phyloP scores from a whole-genome alignment of 352 stramenopile genomes.

The Pythium coloratum region DNA sequence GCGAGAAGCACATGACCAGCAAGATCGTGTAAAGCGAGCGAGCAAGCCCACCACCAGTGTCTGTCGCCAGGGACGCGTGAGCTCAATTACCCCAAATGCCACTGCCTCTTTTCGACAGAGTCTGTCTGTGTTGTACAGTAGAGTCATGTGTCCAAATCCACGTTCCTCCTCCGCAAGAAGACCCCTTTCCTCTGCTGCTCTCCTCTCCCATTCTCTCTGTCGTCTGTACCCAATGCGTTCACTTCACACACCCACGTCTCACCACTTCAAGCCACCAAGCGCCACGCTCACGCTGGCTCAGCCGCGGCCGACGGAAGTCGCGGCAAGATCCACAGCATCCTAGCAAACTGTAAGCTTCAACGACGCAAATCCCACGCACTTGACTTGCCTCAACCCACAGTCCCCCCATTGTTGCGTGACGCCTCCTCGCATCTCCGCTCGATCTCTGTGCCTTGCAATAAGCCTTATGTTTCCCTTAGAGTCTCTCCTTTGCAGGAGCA shows the following conservation, averaged over 20 bases:
- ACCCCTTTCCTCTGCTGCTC: too few relatives aligned
- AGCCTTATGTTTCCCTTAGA: too few relatives aligned
- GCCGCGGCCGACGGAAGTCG: not conserved
- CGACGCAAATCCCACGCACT: not conserved
- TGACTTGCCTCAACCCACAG: not conserved
- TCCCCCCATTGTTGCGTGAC: not conserved
- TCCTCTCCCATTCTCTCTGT: not conserved
- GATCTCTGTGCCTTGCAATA: not conserved
- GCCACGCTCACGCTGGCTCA: not conserved
- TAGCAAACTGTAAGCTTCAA: not conserved
- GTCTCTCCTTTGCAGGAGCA: not conserved
- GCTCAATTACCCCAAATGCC: slow-evolving; percentile 1
- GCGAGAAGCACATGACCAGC: slow-evolving; percentile 35
- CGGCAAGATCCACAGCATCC: not conserved
- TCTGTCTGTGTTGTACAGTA: slow-evolving; percentile 10
- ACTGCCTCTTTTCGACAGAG: not conserved
- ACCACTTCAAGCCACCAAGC: not conserved
- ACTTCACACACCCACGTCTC: not conserved
- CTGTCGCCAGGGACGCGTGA: not conserved
- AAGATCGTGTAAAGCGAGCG: slow-evolving; percentile 11
- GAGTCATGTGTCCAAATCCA: not conserved
- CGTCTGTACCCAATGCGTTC: not conserved
- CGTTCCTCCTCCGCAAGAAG: not conserved
- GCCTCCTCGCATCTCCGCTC: not conserved
- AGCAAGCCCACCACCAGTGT: too few relatives aligned